Evolutionary conservation across 2,329 filamentous ascomycete genomes (phyloP).

Genomic region (Arthrobotrys entomopaga): DNA sequence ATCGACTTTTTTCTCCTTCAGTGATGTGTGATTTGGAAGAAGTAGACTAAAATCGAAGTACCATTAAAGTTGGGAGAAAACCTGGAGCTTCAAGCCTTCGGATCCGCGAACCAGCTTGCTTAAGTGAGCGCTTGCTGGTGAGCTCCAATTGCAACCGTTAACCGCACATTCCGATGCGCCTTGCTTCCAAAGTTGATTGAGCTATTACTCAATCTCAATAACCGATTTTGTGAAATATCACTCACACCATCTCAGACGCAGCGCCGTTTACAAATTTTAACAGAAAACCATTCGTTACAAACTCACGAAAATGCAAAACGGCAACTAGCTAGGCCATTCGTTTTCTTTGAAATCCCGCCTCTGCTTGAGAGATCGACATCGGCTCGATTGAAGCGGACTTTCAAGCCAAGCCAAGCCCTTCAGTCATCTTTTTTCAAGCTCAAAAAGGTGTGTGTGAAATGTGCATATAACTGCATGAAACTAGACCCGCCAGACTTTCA

Average conservation of each 20-base stretch:
- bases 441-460: slow-evolving; percentile 48
- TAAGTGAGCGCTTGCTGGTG: slow-evolving; percentile 4
- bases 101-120: slow-evolving; percentile 1
- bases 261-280: slow-evolving; percentile 7
- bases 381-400: slow-evolving; percentile 17
- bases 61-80: slow-evolving; percentile 4
- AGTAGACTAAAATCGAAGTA: background rate
- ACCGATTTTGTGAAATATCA: slow-evolving; percentile 22
- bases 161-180: slow-evolving; percentile 6
- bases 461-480: slow-evolving; percentile 51
- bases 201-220: background rate
- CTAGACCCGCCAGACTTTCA: slow-evolving; percentile 29
- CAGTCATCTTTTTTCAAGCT: slow-evolving; percentile 4
- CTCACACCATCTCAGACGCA: slow-evolving; percentile 48
- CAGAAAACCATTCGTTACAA: slow-evolving; percentile 17
- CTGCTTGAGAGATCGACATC: slow-evolving; percentile 49
- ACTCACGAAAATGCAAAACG: slow-evolving; percentile 18
- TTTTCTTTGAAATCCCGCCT: slow-evolving; percentile 46
- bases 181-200: background rate
- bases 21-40: background rate
- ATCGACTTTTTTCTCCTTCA: too few species aligned
- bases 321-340: slow-evolving; percentile 6
- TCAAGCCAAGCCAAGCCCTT: slow-evolving; percentile 32
- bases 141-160: background rate
- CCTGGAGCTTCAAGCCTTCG: background rate